These are phyloP conservation scores for Thalassiosira mediterranea DNA, from an alignment of 352 stramenopile species.

Conservation along the genomic window DNA sequence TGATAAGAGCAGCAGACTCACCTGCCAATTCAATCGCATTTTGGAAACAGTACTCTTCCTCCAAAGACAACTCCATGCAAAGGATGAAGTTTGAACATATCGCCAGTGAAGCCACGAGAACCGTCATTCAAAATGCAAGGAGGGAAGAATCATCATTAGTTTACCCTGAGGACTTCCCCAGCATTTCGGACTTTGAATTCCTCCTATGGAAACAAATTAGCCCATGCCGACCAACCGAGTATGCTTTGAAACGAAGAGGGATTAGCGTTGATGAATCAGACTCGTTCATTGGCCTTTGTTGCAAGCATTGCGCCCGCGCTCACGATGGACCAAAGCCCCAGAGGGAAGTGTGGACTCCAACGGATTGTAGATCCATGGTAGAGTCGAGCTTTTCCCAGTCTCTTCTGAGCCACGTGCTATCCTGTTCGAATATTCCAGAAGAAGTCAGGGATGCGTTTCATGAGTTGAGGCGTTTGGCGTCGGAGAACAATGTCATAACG, in stretches of 20 bases:
- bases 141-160: constrained; percentile 25
- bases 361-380: constrained; percentile 34
- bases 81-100: constrained; percentile 41
- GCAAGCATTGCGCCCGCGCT: constrained; percentile 56
- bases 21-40: neutral
- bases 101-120: constrained; percentile 12
- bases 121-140: constrained; percentile 18
- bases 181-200: constrained; percentile 57
- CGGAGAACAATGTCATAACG: constrained; percentile 25
- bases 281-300: constrained; percentile 63
- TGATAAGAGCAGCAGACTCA: constrained; percentile 13
- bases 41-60: constrained; percentile 4
- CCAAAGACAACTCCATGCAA: constrained; percentile 18
- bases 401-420: constrained; percentile 63
- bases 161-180: constrained; percentile 35
- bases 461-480: constrained; percentile 33
- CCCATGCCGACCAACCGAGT: constrained; percentile 54
- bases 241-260: constrained; percentile 47
- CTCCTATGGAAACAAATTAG: constrained; percentile 69
- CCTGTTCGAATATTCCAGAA: constrained; percentile 52
- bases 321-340: constrained; percentile 35
- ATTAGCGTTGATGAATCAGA: constrained; percentile 58
- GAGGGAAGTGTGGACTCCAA: constrained; percentile 66
- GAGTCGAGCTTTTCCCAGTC: constrained; percentile 74
- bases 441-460: constrained; percentile 47